phyloP scores from a whole-genome alignment of 1,284 basidiomycete species.

The Pulveroboletus sp. region DNA sequence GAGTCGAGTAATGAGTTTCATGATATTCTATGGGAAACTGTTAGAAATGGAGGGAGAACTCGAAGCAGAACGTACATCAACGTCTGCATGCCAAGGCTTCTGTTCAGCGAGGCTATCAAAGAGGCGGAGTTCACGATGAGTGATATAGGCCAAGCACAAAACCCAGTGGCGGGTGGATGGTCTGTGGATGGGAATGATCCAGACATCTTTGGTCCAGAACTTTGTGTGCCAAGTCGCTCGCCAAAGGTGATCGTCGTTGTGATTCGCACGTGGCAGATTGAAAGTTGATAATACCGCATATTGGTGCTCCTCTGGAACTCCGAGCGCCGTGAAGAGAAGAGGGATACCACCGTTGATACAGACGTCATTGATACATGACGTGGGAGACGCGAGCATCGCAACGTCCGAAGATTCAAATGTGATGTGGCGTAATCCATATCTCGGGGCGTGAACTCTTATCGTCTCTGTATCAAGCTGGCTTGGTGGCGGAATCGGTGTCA shows the following conservation, averaged over 20 bases:
- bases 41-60: background rate
- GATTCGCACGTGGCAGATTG: too few relatives aligned
- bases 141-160: slow-evolving; percentile 1
- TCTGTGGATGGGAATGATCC: slow-evolving; percentile 3
- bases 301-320: background rate
- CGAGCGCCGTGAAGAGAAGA: slow-evolving; percentile 3
- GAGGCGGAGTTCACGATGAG: too few relatives aligned
- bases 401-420: slow-evolving; percentile 9
- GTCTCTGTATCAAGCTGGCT: too few relatives aligned
- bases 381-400: slow-evolving; percentile 1
- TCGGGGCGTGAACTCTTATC: rapidly evolving
- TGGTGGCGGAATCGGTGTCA: too few relatives aligned
- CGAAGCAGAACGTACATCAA: too few relatives aligned
- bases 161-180: slow-evolving; percentile 11
- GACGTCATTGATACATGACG: slow-evolving; percentile 1
- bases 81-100: too few relatives aligned
- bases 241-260: background rate
- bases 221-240: background rate
- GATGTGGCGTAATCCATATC: background rate
- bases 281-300: slow-evolving; percentile 8
- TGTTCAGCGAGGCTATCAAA: too few relatives aligned
- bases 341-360: background rate
- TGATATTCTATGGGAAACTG: slow-evolving; percentile 3
- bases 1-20: background rate
- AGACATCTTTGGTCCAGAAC: slow-evolving; percentile 7